phyloP scores from a whole-genome alignment of 345 rosid species.

The Eucalyptus cladocalyx region DNA sequence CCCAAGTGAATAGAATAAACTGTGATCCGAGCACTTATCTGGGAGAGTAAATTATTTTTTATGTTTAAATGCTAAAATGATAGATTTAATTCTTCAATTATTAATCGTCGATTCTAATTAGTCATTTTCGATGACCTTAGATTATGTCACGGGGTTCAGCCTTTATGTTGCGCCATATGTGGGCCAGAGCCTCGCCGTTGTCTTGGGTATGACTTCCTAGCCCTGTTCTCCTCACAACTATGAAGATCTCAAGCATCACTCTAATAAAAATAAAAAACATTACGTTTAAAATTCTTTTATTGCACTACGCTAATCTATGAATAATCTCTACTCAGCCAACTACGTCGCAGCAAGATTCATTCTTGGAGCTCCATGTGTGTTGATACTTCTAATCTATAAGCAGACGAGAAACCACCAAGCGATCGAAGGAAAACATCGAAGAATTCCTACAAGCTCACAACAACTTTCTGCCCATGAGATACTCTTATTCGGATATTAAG shows the following conservation, averaged over 20 bases:
- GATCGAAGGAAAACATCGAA: too few relatives aligned
- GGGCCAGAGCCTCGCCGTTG: background rate
- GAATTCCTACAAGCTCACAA: background rate
- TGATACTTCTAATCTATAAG: background rate
- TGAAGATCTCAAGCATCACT: background rate
- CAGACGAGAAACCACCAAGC: background rate
- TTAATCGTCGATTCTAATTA: too few relatives aligned
- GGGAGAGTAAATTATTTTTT: too few relatives aligned
- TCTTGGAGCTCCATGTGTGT: background rate
- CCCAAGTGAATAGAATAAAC: too few relatives aligned
- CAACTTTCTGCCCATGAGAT: background rate
- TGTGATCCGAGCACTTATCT: too few relatives aligned
- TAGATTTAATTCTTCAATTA: background rate
- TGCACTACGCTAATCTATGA: background rate
- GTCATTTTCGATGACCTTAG: too few relatives aligned
- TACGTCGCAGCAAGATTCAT: background rate
- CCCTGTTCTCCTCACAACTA: background rate
- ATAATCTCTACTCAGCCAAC: fast-evolving
- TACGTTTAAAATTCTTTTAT: background rate
- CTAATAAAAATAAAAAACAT: too few relatives aligned
- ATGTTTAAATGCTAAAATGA: background rate
- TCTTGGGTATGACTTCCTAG: background rate
- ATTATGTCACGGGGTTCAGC: fast-evolving
- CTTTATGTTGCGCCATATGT: fast-evolving
- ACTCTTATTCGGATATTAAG: background rate